phyloP scores from a whole-genome alignment of 1,284 basidiomycete species.

The Prillingera fragicola region DNA sequence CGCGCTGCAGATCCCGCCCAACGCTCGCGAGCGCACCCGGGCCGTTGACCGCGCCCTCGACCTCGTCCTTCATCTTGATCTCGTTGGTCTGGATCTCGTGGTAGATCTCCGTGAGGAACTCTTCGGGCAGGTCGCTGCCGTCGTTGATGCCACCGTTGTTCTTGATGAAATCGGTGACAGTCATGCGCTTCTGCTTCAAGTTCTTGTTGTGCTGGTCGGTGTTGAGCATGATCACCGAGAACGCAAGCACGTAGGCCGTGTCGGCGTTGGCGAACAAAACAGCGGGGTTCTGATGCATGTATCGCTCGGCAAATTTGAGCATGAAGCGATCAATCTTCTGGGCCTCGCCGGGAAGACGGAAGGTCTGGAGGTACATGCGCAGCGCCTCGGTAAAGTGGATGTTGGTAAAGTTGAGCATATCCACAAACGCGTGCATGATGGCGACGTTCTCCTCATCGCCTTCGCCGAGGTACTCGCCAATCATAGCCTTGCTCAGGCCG shows the following conservation, averaged over 20 bases:
- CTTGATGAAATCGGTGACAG: slow-evolving; percentile 77
- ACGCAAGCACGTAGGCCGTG: slow-evolving; percentile 86
- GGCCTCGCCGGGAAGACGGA: slow-evolving; percentile 88
- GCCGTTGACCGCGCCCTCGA: slow-evolving; percentile 54
- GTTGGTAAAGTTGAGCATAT: slow-evolving; percentile 76
- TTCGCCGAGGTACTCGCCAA: slow-evolving; percentile 97
- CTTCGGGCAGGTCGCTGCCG: slow-evolving; percentile 75
- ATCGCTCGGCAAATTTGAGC: slow-evolving; percentile 95
- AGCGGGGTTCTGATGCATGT: slow-evolving; percentile 76
- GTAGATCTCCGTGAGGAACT: slow-evolving; percentile 68
- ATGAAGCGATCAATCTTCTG: slow-evolving; percentile 99
- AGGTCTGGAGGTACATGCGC: slow-evolving; percentile 80
- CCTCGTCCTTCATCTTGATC: slow-evolving; percentile 95
- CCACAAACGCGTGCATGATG: slow-evolving; percentile 94
- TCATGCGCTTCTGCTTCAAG: slow-evolving; percentile 82
- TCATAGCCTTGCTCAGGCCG: slow-evolving; percentile 89
- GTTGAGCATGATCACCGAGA: slow-evolving; percentile 89
- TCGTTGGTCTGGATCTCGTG: slow-evolving; percentile 87
- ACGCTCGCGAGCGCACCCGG: slow-evolving; percentile 76
- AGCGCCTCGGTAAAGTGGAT: slow-evolving; percentile 80
- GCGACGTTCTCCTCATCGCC: slow-evolving; percentile 80
- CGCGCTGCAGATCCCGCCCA: slow-evolving; percentile 85
- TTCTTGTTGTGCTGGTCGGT: slow-evolving; percentile 94
- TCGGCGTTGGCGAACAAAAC: slow-evolving; percentile 75
- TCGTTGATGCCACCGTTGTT: slow-evolving; percentile 96